A percentile compares a stretch with the other conserved stretches of the same genome.
Evolutionary conservation across 768 basidiomycete species (phyloP).

Genomic region (Lactifluus hygrophoroides): DNA sequence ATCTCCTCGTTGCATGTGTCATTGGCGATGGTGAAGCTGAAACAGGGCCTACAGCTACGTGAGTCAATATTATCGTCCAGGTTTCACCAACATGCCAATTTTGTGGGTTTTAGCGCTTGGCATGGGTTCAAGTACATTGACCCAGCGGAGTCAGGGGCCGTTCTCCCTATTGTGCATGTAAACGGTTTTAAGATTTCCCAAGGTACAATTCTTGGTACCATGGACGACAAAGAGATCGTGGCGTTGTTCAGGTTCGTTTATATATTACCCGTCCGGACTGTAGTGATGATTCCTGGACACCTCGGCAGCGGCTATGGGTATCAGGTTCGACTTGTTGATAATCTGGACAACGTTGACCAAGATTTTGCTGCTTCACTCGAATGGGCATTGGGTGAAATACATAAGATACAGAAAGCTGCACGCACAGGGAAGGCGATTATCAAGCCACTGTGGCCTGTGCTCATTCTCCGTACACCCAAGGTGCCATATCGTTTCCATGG

Average conservation of each 20-base stretch:
- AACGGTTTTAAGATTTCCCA: conserved; percentile 91
- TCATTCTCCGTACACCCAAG: conserved; percentile 77
- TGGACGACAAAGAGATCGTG: conserved; percentile 80
- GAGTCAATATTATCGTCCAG: conserved; percentile 4
- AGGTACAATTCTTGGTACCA: conserved; percentile 80
- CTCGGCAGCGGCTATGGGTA: conserved; percentile 69
- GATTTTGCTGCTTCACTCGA: conserved; percentile 72
- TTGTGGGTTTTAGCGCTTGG: conserved; percentile 48
- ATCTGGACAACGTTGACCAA: conserved; percentile 56
- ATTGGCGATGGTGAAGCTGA: conserved; percentile 89
- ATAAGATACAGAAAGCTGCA: conserved; percentile 71
- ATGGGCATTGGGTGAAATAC: conserved; percentile 45
- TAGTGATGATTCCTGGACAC: neutral
- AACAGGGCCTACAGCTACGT: conserved; percentile 65
- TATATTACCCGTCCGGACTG: neutral
- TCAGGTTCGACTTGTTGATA: conserved; percentile 74
- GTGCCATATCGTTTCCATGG: conserved; percentile 23
- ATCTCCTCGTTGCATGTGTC: conserved; percentile 71
- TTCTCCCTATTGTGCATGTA: conserved; percentile 83
- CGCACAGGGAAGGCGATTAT: conserved; percentile 52
- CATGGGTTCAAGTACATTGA: conserved; percentile 87
- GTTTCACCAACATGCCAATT: neutral
- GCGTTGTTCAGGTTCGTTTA: conserved; percentile 57
- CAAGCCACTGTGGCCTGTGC: conserved; percentile 62
- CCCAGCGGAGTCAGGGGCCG: conserved; percentile 81